Base-by-base conservation (phyloP, 2,329 filamentous ascomycete genomes). In the Colletotrichum eremochloae region DNA sequence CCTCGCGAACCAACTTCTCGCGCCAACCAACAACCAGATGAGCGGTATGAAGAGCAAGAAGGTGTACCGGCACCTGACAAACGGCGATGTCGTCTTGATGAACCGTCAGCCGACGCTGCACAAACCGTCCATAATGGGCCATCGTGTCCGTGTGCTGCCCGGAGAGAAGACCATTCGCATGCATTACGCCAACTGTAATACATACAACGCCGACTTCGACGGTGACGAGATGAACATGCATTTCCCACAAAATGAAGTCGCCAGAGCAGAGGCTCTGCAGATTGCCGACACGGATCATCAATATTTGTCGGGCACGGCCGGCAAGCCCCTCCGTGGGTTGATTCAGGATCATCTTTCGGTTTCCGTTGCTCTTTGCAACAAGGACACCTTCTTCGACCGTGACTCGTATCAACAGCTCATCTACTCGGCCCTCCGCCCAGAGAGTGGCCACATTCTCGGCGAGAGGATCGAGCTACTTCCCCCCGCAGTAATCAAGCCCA, bases 161-260 rank as follows among this genome's bases (percentile, higher is more conserved):
- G 95, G 95, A 46, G 97, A 99, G 82, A 97, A 97, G 84, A 98
- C 96, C 0, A 95, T 99, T 80, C 95, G 96, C 76, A 98, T 99
- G 96, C 96, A 99, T 85, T 99, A 99, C 83, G 96, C 96, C 78
- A 99, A 99, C 81, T 98, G 96, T 82, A 99, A 99, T 79, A 98
- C 96, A 0, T 99, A 99, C 87, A 99, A 99, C 78, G 96, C 96
- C 42, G 96, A 99, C 87, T 99, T 99, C 79, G 97, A 99, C 79
- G 96, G 96, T 81, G 96, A 99, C 80, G 96, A 99, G 82, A 99
- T 99, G 96, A 99, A 99, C 82, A 97, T 99, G 95, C 96, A 99
- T 83, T 98, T 99, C 79, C 96, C 96, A 1, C 96, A 99, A 78
- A 98, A 97, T 76, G 97, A 98, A 80, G 87, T 98, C 75, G 96